Conservation (phyloP, 129 eudicot species). For the Lactuca saligna region DNA sequence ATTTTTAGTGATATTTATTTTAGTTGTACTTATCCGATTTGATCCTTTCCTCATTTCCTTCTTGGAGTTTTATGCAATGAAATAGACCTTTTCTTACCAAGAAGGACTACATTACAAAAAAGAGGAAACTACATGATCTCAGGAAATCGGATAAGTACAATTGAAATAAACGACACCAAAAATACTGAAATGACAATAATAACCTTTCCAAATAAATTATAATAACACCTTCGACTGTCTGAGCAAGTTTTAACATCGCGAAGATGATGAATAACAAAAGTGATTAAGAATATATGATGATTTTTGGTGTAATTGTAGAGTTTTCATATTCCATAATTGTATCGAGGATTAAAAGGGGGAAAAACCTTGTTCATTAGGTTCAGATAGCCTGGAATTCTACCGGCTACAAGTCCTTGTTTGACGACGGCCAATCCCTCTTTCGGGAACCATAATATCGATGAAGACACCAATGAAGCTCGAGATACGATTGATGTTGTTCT, state of each 20-base stretch:
- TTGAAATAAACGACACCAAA: too few relatives aligned
- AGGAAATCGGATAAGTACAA: too few relatives aligned
- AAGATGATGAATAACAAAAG: conserved; percentile 15
- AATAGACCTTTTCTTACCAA: too few relatives aligned
- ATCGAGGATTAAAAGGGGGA: conserved; percentile 7
- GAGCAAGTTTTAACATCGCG: conserved; percentile 45
- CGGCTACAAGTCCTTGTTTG: conserved; percentile 88
- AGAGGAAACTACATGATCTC: too few relatives aligned
- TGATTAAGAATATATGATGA: not conserved
- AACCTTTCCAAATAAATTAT: too few relatives aligned
- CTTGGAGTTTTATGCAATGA: too few relatives aligned
- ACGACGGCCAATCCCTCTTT: conserved; percentile 63
- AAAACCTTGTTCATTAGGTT: conserved; percentile 90
- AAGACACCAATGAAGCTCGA: conserved; percentile 60
- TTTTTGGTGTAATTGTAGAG: conserved; percentile 1
- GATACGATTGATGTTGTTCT: conserved; percentile 65
- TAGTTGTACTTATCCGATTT: too few relatives aligned
- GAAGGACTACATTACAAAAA: too few relatives aligned
- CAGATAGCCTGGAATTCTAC: conserved; percentile 91
- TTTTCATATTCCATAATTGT: too few relatives aligned
- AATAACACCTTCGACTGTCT: conserved; percentile 47
- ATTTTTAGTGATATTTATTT: too few relatives aligned
- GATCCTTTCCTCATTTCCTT: too few relatives aligned
- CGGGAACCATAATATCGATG: conserved; percentile 49
- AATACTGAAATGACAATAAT: too few relatives aligned